A percentile compares a stretch with the other conserved stretches of the same genome.
phyloP scores from a whole-genome alignment of 257 asterid species.

The Lithospermum erythrorhizon region DNA sequence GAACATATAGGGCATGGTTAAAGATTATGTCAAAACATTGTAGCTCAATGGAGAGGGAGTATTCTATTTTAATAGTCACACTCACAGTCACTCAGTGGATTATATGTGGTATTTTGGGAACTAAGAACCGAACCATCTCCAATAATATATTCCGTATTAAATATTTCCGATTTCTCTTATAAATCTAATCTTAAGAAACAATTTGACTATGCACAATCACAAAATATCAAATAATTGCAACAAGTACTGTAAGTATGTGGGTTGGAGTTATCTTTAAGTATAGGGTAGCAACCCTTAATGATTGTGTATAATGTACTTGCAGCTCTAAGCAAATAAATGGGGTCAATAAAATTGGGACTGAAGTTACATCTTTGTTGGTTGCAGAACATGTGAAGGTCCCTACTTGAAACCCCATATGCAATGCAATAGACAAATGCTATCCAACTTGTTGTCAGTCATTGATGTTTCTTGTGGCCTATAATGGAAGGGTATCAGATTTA shows the following conservation, averaged over 20 bases:
- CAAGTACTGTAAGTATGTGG: not conserved
- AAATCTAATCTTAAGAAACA: not conserved
- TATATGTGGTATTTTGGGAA: not conserved
- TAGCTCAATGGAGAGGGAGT: too few relatives aligned
- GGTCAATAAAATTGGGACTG: not conserved
- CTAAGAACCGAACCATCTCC: not conserved
- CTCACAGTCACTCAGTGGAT: not conserved
- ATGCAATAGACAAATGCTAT: conserved; percentile 1
- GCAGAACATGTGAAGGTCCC: not conserved
- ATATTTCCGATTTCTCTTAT: not conserved
- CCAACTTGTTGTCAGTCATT: conserved; percentile 1
- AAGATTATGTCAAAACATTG: too few relatives aligned
- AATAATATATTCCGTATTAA: too few relatives aligned
- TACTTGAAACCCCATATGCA: not conserved
- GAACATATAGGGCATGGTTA: too few relatives aligned
- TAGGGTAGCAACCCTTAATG: not conserved
- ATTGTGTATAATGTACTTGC: not conserved
- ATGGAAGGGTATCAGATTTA: conserved; percentile 10
- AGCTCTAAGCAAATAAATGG: not conserved
- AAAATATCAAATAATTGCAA: not conserved
- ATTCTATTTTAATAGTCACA: too few relatives aligned
- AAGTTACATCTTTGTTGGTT: conserved; percentile 2
- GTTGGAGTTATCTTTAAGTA: not conserved
- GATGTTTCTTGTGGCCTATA: conserved; percentile 3
- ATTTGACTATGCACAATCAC: not conserved